Percentiles rank a stretch among this genome's conserved stretches.
Conservation (phyloP, 2,329 filamentous ascomycete genomes). For the Pseudogymnoascus sp. region DNA sequence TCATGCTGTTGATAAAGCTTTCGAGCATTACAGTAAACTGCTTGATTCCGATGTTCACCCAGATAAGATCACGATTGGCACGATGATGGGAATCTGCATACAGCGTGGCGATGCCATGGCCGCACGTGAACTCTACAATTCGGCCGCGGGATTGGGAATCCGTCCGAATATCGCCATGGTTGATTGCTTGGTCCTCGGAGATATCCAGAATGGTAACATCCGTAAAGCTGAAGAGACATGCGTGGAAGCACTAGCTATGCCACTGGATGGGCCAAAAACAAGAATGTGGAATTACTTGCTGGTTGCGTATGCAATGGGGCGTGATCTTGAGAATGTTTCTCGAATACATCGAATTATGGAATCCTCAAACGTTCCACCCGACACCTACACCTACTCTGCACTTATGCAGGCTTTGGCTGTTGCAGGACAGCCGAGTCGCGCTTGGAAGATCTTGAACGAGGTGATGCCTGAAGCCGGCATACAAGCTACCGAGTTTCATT, state of each 20-base stretch:
- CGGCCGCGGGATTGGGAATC: conserved; percentile 48
- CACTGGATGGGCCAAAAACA: conserved; percentile 45
- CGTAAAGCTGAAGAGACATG: conserved; percentile 52
- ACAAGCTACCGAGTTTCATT: conserved; percentile 39
- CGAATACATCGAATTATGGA: conserved; percentile 49
- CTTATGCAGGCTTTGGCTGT: conserved; percentile 50
- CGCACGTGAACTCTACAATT: conserved; percentile 55
- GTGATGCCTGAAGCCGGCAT: conserved; percentile 42
- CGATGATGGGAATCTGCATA: conserved; percentile 64
- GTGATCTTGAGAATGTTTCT: conserved; percentile 47
- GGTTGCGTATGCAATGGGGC: conserved; percentile 55
- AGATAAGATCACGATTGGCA: conserved; percentile 58
- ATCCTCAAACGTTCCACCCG: conserved; percentile 38
- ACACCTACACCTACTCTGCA: conserved; percentile 51
- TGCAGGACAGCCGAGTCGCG: conserved; percentile 44
- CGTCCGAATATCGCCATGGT: conserved; percentile 49
- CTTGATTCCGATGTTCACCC: conserved; percentile 40
- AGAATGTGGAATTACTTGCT: conserved; percentile 74
- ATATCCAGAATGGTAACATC: conserved; percentile 49
- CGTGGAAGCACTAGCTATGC: conserved; percentile 43
- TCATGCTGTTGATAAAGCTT: conserved; percentile 57
- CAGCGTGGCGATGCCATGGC: conserved; percentile 64
- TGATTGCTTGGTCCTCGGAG: conserved; percentile 58
- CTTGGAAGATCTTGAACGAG: conserved; percentile 42
- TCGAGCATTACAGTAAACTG: conserved; percentile 56